Percentiles rank a stretch among this genome's conserved stretches.
Conservation (phyloP, 768 basidiomycete genomes). For the Gloeostereum incarnatum region DNA sequence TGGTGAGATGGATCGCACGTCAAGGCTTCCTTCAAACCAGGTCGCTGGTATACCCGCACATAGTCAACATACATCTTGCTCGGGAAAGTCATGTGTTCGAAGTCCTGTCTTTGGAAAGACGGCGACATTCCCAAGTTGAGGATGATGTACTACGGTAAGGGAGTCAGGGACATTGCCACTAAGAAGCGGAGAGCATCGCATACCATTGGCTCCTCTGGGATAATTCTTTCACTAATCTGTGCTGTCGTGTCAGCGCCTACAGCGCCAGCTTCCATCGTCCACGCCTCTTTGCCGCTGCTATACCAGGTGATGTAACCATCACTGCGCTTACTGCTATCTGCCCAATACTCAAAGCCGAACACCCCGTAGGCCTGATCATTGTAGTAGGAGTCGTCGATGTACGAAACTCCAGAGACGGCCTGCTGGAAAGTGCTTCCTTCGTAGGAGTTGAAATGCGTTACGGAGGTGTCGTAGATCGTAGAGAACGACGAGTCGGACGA, state of each 20-base stretch:
- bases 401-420: slow-evolving; percentile 57
- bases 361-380: slow-evolving; percentile 41
- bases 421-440: slow-evolving; percentile 68
- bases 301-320: slow-evolving; percentile 86
- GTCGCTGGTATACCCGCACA: slow-evolving; percentile 78
- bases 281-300: slow-evolving; percentile 52
- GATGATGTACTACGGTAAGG: slow-evolving; percentile 54
- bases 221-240: slow-evolving; percentile 55
- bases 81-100: slow-evolving; percentile 66
- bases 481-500: slow-evolving; percentile 45
- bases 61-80: slow-evolving; percentile 82
- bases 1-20: slow-evolving; percentile 73
- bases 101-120: slow-evolving; percentile 69
- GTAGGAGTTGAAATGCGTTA: slow-evolving; percentile 57
- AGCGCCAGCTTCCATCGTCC: slow-evolving; percentile 59
- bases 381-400: slow-evolving; percentile 48
- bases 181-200: slow-evolving; percentile 15
- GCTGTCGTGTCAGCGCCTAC: slow-evolving; percentile 56
- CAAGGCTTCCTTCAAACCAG: slow-evolving; percentile 50
- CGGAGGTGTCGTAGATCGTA: slow-evolving; percentile 37
- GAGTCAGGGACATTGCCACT: slow-evolving; percentile 4
- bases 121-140: slow-evolving; percentile 80
- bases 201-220: slow-evolving; percentile 94
- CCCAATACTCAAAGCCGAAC: slow-evolving; percentile 79
- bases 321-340: slow-evolving; percentile 51